Percentiles rank a stretch among this genome's conserved stretches.
Evolutionary conservation across 2,329 filamentous ascomycete species (phyloP).

Genomic region (Paramyrothecium sp.): DNA sequence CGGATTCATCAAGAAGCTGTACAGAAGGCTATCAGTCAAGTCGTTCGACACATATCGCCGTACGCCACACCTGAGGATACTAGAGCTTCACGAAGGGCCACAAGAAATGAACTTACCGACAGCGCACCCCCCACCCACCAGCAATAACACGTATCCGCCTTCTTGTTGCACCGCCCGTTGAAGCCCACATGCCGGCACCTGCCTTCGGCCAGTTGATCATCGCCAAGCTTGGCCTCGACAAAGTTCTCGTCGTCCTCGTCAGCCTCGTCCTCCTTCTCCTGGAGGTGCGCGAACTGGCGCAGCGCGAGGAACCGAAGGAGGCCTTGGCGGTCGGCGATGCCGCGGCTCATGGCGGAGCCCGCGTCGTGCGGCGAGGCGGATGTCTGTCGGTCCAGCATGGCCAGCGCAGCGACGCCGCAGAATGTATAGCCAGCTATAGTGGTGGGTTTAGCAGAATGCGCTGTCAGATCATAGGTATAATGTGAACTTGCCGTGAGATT

Average conservation of each 20-base stretch:
- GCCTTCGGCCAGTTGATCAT: conserved; percentile 27
- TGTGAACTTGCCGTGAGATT: conserved; percentile 70
- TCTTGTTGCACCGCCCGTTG: conserved; percentile 89
- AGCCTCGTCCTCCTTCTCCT: conserved; percentile 41
- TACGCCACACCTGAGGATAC: neutral
- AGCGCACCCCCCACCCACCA: conserved; percentile 83
- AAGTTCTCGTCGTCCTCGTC: conserved; percentile 42
- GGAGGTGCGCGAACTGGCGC: conserved; percentile 62
- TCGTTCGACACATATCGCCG: too few species aligned
- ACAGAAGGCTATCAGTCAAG: neutral
- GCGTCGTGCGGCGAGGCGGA: conserved; percentile 10
- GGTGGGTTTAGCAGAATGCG: neutral
- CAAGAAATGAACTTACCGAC: conserved; percentile 26
- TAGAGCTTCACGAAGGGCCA: too few species aligned
- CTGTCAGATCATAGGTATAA: too few species aligned
- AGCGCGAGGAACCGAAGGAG: conserved; percentile 58
- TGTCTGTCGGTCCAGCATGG: conserved; percentile 64
- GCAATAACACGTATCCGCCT: conserved; percentile 90
- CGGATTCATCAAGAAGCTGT: conserved; percentile 56
- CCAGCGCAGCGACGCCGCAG: conserved; percentile 77
- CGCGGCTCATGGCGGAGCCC: conserved; percentile 29
- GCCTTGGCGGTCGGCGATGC: conserved; percentile 27
- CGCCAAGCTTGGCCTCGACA: conserved; percentile 31
- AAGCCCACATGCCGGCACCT: conserved; percentile 63
- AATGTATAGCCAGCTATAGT: conserved; percentile 80